These are phyloP conservation scores for Leavenworthia alabamica DNA, from an alignment of 345 rosid species.

Conservation along the genomic window DNA sequence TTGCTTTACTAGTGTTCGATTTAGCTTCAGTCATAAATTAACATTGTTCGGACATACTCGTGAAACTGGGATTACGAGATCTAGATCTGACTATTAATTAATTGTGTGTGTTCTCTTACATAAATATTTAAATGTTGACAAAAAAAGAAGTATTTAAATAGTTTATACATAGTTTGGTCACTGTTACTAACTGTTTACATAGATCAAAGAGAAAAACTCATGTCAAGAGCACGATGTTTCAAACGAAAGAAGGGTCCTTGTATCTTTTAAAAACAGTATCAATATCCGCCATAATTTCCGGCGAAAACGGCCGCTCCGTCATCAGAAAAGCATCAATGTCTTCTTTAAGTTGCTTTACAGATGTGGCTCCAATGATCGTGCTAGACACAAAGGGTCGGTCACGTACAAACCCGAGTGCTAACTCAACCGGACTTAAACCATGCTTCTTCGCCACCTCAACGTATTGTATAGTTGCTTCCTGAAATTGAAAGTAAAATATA, in stretches of 20 bases:
- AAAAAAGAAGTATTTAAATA: too few species aligned
- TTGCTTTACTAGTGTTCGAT: too few species aligned
- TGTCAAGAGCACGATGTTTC: too few species aligned
- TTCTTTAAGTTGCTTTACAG: constrained; percentile 67
- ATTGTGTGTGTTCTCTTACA: not conserved
- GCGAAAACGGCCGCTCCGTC: constrained; percentile 55
- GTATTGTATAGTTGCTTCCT: constrained; percentile 73
- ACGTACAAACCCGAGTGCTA: constrained; percentile 69
- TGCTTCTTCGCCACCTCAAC: constrained; percentile 63
- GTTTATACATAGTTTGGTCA: too few species aligned
- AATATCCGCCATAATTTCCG: constrained; percentile 54
- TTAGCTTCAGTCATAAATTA: not conserved
- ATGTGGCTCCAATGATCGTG: constrained; percentile 77
- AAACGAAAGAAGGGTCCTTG: constrained; percentile 33
- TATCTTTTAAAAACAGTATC: constrained; percentile 60
- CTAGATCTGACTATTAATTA: constrained; percentile 13
- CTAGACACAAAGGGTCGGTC: constrained; percentile 79
- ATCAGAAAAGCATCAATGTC: constrained; percentile 65
- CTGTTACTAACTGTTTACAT: too few species aligned
- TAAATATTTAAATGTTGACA: not conserved
- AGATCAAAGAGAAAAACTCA: too few species aligned
- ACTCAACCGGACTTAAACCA: constrained; percentile 63
- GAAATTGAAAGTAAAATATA: not conserved
- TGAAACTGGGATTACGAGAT: not conserved
- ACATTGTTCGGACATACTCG: not conserved